A percentile compares a stretch with the other conserved stretches of the same genome.
Evolutionary conservation across 2,329 filamentous ascomycete genomes (phyloP).

Genomic region (Penicillium freii): DNA sequence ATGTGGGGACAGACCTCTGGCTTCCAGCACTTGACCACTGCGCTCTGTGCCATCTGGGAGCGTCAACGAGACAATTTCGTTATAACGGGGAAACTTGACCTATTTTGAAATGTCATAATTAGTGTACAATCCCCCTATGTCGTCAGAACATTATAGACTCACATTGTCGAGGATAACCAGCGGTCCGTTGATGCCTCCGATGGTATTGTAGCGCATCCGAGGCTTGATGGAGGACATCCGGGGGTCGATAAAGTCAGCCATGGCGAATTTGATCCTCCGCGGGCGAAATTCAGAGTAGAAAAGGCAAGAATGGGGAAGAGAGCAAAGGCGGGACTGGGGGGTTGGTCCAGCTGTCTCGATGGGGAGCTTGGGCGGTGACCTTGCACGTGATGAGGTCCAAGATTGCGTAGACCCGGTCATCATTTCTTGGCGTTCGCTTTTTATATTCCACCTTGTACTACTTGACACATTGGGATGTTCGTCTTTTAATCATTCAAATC

Average conservation of each 20-base stretch:
- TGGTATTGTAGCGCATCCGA: constrained; percentile 92
- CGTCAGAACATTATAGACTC: too few species aligned
- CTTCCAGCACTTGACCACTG: constrained; percentile 94
- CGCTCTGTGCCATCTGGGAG: constrained; percentile 92
- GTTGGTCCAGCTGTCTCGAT: constrained; percentile 25
- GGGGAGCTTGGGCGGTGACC: constrained; percentile 27
- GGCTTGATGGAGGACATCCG: constrained; percentile 60
- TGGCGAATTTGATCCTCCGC: constrained; percentile 23
- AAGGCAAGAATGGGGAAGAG: constrained; percentile 13
- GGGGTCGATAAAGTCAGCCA: constrained; percentile 46
- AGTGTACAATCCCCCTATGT: too few species aligned
- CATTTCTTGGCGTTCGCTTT: not conserved
- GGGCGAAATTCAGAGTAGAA: constrained; percentile 2
- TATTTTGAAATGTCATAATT: too few species aligned
- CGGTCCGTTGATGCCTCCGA: constrained; percentile 95
- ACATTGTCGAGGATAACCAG: constrained; percentile 95
- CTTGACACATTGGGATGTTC: too few species aligned
- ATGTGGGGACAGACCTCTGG: constrained; percentile 67
- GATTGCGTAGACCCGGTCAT: not conserved
- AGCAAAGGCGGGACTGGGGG: constrained; percentile 20
- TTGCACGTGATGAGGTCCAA: constrained; percentile 20
- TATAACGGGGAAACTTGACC: constrained; percentile 93
- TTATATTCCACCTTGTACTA: not conserved
- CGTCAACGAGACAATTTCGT: constrained; percentile 95
- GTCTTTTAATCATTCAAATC: too few species aligned